Percentiles rank a stretch among this genome's conserved stretches.
phyloP scores from a whole-genome alignment of 495 filamentous ascomycete species.

The Penicillium longicatenatum region DNA sequence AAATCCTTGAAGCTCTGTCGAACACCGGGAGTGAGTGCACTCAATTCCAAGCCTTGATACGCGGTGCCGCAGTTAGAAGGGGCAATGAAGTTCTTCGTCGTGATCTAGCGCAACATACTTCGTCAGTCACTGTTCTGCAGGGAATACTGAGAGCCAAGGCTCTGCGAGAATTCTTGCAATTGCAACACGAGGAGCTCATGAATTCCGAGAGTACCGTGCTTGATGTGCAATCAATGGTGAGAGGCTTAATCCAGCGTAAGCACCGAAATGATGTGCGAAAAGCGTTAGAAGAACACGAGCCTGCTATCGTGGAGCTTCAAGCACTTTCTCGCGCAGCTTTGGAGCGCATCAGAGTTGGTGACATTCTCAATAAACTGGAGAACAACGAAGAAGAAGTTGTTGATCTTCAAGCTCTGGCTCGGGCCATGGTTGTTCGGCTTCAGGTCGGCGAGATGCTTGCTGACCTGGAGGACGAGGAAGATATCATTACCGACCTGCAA shows the following conservation, averaged over 20 bases:
- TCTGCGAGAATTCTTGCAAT: conserved; percentile 38
- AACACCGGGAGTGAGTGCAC: conserved; percentile 28
- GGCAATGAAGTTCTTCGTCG: conserved; percentile 26
- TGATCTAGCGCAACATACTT: conserved; percentile 32
- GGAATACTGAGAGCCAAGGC: conserved; percentile 34
- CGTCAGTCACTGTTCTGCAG: conserved; percentile 34
- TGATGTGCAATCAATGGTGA: conserved; percentile 48
- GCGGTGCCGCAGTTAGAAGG: conserved; percentile 39
- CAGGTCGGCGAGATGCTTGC: conserved; percentile 68
- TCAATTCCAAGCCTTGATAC: conserved; percentile 43
- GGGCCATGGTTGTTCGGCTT: conserved; percentile 77
- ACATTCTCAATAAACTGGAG: conserved; percentile 72
- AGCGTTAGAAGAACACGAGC: conserved; percentile 59
- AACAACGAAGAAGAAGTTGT: conserved; percentile 74
- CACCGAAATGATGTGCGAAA: conserved; percentile 50
- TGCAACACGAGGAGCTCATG: conserved; percentile 33
- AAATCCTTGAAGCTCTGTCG: conserved; percentile 35
- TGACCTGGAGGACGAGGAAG: conserved; percentile 80
- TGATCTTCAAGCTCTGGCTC: conserved; percentile 68
- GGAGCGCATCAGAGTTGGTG: conserved; percentile 69
- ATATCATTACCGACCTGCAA: conserved; percentile 72
- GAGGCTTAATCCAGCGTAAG: conserved; percentile 49
- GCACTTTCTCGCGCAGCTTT: conserved; percentile 73
- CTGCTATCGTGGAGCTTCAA: conserved; percentile 67
- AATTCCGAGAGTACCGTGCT: conserved; percentile 37